Percentiles rank a stretch among this genome's conserved stretches.
Evolutionary conservation across 345 rosid species (phyloP).

Genomic region (Eutrema japonicum): DNA sequence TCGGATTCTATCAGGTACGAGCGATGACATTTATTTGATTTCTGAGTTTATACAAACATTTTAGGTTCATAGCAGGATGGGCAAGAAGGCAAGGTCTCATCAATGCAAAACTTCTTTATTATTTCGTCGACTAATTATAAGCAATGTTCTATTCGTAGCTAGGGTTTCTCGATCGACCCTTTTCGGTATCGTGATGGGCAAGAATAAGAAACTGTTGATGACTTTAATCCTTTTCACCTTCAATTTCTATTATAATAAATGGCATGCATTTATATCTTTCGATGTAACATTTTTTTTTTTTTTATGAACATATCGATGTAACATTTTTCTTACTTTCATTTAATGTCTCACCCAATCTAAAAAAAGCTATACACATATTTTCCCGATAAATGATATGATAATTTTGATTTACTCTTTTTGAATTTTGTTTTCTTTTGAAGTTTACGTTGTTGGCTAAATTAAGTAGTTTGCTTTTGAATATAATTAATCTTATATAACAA

Average conservation of each 20-base stretch:
- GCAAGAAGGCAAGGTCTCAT: constrained; percentile 32
- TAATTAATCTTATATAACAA: not conserved
- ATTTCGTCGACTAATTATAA: constrained; percentile 25
- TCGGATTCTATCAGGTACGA: not conserved
- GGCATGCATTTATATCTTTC: constrained; percentile 27
- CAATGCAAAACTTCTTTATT: constrained; percentile 33
- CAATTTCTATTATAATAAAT: constrained; percentile 34
- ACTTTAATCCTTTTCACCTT: constrained; percentile 25
- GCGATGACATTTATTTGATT: constrained; percentile 38
- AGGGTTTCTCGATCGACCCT: constrained; percentile 35
- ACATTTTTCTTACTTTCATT: constrained; percentile 40
- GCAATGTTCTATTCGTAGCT: constrained; percentile 34
- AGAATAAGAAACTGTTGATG: constrained; percentile 26
- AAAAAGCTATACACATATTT: not conserved
- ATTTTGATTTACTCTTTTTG: not conserved
- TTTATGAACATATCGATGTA: too few species aligned
- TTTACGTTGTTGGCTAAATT: not conserved
- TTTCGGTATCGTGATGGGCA: constrained; percentile 43
- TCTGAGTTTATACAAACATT: constrained; percentile 39
- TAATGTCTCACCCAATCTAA: constrained; percentile 31
- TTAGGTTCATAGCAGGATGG: constrained; percentile 40
- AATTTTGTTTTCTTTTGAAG: not conserved
- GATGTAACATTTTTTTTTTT: constrained; percentile 41
- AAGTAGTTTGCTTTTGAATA: constrained; percentile 2
- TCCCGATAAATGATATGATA: not conserved